Percentiles rank a stretch among this genome's conserved stretches.
These are phyloP conservation scores for Trypanosoma cruzi DNA, from an alignment of 208 protist genomes.

Conservation along the genomic window DNA sequence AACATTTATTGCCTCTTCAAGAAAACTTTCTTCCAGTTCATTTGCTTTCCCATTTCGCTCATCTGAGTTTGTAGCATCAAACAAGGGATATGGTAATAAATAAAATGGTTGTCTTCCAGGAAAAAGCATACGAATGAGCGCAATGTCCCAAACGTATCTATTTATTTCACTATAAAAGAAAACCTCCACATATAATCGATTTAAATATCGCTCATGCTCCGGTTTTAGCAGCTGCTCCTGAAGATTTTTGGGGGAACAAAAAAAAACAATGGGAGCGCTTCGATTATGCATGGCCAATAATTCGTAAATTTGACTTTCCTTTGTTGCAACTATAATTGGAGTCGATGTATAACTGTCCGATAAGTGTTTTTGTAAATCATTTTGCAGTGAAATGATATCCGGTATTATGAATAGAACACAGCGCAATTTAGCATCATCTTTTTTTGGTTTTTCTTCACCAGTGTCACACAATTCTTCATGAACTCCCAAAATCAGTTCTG, in stretches of 20 bases:
- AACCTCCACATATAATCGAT: constrained; percentile 11
- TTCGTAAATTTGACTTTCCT: constrained; percentile 19
- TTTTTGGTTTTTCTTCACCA: background rate
- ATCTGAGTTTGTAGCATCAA: constrained; percentile 15
- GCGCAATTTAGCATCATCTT: constrained; percentile 1
- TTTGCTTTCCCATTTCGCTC: constrained; percentile 19
- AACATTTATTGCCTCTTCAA: constrained; percentile 30
- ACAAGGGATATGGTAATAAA: background rate
- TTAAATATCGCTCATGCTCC: constrained; percentile 28
- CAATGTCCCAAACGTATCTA: background rate
- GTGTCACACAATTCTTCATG: constrained; percentile 40
- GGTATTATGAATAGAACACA: constrained; percentile 52
- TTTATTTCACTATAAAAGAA: constrained; percentile 17
- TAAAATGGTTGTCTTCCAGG: background rate
- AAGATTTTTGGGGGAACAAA: constrained; percentile 41
- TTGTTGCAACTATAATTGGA: constrained; percentile 43
- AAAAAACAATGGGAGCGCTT: constrained; percentile 44
- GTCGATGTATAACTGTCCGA: constrained; percentile 63
- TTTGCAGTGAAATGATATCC: constrained; percentile 25
- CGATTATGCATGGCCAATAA: constrained; percentile 11
- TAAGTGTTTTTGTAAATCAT: constrained; percentile 33
- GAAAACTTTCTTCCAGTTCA: constrained; percentile 7
- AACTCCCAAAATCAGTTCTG: constrained; percentile 20
- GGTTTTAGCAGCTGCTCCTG: constrained; percentile 45
- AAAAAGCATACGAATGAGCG: constrained; percentile 17